Conservation (phyloP, 2,329 filamentous ascomycete species). For the Fusarium virguliforme region DNA sequence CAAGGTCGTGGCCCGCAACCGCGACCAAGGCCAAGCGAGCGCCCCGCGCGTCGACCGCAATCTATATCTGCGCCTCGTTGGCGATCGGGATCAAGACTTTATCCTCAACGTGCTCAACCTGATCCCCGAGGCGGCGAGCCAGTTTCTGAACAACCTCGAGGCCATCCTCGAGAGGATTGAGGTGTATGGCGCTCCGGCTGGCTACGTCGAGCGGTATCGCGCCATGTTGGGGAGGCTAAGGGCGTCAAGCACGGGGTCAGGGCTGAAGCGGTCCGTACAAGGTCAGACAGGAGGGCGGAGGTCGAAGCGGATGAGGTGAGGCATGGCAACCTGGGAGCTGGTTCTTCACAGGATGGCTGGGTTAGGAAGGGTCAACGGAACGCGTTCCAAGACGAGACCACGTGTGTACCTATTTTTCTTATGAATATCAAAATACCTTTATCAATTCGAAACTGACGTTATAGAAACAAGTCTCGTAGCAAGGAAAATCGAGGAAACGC, state of each 20-base stretch:
- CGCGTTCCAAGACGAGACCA: neutral
- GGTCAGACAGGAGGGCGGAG: constrained; percentile 49
- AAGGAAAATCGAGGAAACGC: constrained; percentile 10
- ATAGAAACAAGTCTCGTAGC: neutral
- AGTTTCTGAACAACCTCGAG: constrained; percentile 61
- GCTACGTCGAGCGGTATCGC: constrained; percentile 58
- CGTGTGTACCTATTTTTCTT: constrained; percentile 16
- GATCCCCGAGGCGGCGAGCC: constrained; percentile 62
- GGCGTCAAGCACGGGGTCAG: constrained; percentile 48
- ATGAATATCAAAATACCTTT: constrained; percentile 23
- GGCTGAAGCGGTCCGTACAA: constrained; percentile 54
- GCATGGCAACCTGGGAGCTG: neutral
- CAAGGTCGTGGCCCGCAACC: constrained; percentile 61
- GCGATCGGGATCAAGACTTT: constrained; percentile 62
- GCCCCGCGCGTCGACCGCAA: constrained; percentile 58
- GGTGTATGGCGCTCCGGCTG: constrained; percentile 54
- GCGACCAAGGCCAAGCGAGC: constrained; percentile 55
- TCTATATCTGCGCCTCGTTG: constrained; percentile 66
- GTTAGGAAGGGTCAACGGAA: constrained; percentile 1
- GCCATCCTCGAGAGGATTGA: constrained; percentile 54
- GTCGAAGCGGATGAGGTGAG: constrained; percentile 57
- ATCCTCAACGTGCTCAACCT: constrained; percentile 62
- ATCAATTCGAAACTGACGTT: constrained; percentile 10
- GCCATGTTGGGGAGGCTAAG: constrained; percentile 54
- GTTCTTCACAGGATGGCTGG: constrained; percentile 1